Conservation (phyloP, 2,329 filamentous ascomycete genomes). For the Fusarium compactum region DNA sequence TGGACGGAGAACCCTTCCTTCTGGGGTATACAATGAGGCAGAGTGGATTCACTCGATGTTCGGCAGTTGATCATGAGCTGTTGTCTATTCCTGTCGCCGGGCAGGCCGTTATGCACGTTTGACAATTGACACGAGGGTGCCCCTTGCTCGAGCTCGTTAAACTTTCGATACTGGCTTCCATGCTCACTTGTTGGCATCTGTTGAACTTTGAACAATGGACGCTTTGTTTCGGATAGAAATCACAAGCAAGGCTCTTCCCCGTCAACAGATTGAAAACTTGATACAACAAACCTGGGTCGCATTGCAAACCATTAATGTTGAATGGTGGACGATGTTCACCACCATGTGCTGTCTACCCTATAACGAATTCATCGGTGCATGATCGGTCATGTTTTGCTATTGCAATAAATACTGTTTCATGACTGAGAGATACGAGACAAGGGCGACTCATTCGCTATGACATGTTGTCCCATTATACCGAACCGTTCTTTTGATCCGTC, state of each 20-base stretch:
- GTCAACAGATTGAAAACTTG: neutral
- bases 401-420: slow-evolving; percentile 15
- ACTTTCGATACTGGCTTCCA: slow-evolving; percentile 1
- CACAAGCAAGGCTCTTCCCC: neutral
- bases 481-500: slow-evolving; percentile 3
- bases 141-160: slow-evolving; percentile 6
- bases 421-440: neutral
- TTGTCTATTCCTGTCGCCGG: neutral
- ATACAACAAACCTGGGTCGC: neutral
- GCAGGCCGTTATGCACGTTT: slow-evolving; percentile 4
- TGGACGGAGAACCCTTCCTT: slow-evolving; percentile 2
- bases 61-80: slow-evolving; percentile 11
- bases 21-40: slow-evolving; percentile 8
- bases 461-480: slow-evolving; percentile 29
- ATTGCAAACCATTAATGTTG: neutral
- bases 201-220: neutral
- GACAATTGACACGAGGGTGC: slow-evolving; percentile 14
- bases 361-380: neutral
- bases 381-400: neutral
- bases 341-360: slow-evolving; percentile 25
- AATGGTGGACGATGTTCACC: neutral
- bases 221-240: neutral
- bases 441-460: slow-evolving; percentile 14
- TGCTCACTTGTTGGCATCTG: neutral
- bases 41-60: slow-evolving; percentile 3